Evolutionary conservation across 768 basidiomycete species (phyloP).

Genomic region (Lentinula guzmanii): DNA sequence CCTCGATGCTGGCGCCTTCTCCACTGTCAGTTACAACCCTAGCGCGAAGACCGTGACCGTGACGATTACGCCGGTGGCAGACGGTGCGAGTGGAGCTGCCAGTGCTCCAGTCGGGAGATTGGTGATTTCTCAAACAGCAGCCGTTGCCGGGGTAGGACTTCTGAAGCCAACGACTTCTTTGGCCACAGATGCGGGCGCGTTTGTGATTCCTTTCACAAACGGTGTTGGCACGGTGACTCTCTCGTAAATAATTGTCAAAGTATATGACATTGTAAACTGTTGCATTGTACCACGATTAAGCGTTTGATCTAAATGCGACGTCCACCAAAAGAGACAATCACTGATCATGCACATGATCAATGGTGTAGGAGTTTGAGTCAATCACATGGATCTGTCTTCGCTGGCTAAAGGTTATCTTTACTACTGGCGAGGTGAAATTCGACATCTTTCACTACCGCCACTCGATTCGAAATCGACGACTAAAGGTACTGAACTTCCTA

Average conservation of each 20-base stretch:
- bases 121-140: slow-evolving; percentile 37
- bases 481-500: no score
- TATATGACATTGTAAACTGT: not conserved
- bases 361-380: no score
- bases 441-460: no score
- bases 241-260: not conserved
- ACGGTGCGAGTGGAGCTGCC: slow-evolving; percentile 34
- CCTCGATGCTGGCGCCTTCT: slow-evolving; percentile 49
- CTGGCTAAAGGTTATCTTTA: no score
- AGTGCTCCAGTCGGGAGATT: slow-evolving; percentile 40
- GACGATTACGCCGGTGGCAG: slow-evolving; percentile 28
- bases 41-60: slow-evolving; percentile 29
- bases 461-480: no score
- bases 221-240: slow-evolving; percentile 17
- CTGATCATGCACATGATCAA: no score
- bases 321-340: no score
- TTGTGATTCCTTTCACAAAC: slow-evolving; percentile 33
- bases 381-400: no score
- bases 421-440: no score
- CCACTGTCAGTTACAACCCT: slow-evolving; percentile 33
- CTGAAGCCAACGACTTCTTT: slow-evolving; percentile 34
- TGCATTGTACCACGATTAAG: not conserved
- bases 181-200: slow-evolving; percentile 39
- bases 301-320: no score
- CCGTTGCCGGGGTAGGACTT: slow-evolving; percentile 27